Base-by-base conservation (phyloP, 2,329 filamentous ascomycete genomes). In the Fusarium globosum region DNA sequence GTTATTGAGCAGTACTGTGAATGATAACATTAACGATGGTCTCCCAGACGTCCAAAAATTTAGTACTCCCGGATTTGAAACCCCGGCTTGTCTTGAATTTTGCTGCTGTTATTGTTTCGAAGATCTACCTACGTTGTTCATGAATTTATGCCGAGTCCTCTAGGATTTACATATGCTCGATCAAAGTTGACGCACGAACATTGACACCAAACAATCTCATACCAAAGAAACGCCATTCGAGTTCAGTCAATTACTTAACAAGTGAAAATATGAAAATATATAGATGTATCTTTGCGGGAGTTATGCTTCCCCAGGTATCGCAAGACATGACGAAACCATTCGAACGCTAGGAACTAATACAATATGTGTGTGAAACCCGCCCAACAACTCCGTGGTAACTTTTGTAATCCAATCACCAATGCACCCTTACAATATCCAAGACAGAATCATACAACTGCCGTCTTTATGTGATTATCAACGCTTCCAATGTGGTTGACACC, bases 331-430 rank as follows among this genome's bases (percentile, higher is more conserved):
- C 67, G 58, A 75, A 69, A 60, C 68, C 59, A 28, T 41, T 55
- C 35, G 51, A 70, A 78, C 75, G 76, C 76, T 78, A 71, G 73
- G 73, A 71, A 76, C 65, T 68, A 66, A 60, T 68, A 65, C 67
- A 66, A 60, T 71, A 64, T 78, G 61, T 71, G 64, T 68, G 67
- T 71, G 49, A 73, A 68, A 62, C 21, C 57, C 59, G 60, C 15
- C 49, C 60, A 60, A 69, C 76, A 76, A 78, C 76, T 77, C 76
- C 76, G 42, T 43, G 68, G 72, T 68, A 59, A 76, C 69, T 78
- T 77, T 76, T 77, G 46, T 68, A 69, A 65, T 75, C 72, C 75
- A 76, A 72, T 69, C 70, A 74, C 68, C 73, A 72, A 69, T 77
- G 75, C 66, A 74, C 64, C 65, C 61, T 67, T 57, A 42, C 48